Conservation (phyloP, 371 early-diverging fungal genomes). For the Thermomucor indicae-seudaticae region DNA sequence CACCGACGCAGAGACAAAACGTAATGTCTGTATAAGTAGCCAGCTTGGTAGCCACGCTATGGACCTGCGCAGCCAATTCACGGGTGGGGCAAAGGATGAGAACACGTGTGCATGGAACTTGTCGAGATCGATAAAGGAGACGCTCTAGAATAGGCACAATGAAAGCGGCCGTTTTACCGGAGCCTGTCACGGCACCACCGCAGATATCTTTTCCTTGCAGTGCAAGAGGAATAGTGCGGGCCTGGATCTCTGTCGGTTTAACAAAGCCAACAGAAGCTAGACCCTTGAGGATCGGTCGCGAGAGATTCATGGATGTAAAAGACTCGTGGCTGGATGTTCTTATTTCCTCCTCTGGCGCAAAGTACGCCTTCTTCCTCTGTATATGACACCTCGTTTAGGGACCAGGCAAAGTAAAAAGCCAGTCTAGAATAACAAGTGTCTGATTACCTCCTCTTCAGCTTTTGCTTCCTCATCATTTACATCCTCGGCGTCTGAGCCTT, state of each 20-base stretch:
- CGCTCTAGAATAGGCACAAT: conserved; percentile 97
- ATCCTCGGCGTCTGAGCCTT: conserved; percentile 26
- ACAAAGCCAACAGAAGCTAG: conserved; percentile 87
- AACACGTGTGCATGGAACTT: conserved; percentile 82
- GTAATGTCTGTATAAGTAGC: conserved; percentile 87
- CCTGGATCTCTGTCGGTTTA: conserved; percentile 97
- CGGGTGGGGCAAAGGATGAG: conserved; percentile 99
- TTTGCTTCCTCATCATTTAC: conserved; percentile 43
- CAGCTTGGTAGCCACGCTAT: conserved; percentile 86
- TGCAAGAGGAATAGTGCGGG: conserved; percentile 94
- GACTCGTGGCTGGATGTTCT: conserved; percentile 52
- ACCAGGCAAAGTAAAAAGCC: not conserved
- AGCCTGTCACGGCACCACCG: conserved; percentile 99
- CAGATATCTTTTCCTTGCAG: conserved; percentile 98
- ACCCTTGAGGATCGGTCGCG: conserved; percentile 93
- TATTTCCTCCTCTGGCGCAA: conserved; percentile 63
- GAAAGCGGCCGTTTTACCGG: conserved; percentile 99
- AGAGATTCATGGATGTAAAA: conserved; percentile 89
- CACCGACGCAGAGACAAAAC: conserved; percentile 89
- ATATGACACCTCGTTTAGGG: not conserved
- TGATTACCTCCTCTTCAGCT: conserved; percentile 28
- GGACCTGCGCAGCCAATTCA: conserved; percentile 98
- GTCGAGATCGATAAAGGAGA: conserved; percentile 83
- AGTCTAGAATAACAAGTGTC: not conserved
- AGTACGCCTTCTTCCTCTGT: conserved; percentile 70